phyloP scores from a whole-genome alignment of 2,329 filamentous ascomycete species.

The Aspergillaceae sp. region DNA sequence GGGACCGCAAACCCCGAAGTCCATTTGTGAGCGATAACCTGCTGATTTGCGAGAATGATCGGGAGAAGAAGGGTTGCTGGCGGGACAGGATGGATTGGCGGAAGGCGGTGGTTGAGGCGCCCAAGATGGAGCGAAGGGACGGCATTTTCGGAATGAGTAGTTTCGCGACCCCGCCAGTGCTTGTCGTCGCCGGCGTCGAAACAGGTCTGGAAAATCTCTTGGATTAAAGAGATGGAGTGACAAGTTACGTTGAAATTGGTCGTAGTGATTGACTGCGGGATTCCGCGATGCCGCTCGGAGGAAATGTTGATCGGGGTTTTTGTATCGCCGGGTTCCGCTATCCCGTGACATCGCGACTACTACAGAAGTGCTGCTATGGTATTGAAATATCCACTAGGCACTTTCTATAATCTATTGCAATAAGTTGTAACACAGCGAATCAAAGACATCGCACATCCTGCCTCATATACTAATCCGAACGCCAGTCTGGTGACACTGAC shows the following conservation, averaged over 20 bases:
- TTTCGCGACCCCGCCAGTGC: background rate
- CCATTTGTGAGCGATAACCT: conserved; percentile 16
- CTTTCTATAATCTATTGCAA: background rate
- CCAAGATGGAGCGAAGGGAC: conserved; percentile 26
- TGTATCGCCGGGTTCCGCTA: conserved; percentile 16
- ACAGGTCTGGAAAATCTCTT: too few relatives aligned
- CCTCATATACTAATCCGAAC: conserved; percentile 14
- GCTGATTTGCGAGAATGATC: conserved; percentile 27
- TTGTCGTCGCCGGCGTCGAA: too few relatives aligned
- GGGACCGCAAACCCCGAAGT: conserved; percentile 18
- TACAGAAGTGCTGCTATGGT: background rate
- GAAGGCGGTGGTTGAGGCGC: conserved; percentile 23
- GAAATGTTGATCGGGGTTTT: conserved; percentile 23
- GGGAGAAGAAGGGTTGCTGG: conserved; percentile 19
- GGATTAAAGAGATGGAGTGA: background rate
- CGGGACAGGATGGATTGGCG: conserved; percentile 26
- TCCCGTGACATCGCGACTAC: background rate
- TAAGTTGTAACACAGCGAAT: background rate
- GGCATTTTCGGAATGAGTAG: conserved; percentile 17
- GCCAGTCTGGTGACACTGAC: conserved; percentile 9
- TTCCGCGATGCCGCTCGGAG: conserved; percentile 4
- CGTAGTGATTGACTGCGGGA: background rate
- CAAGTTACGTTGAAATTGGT: background rate
- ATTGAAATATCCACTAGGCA: background rate
- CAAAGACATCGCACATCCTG: conserved; percentile 11